Percentiles rank a stretch among this genome's conserved stretches.
These are phyloP conservation scores for Takashimella tepidaria DNA, from an alignment of 1,284 basidiomycete species.

Conservation along the genomic window DNA sequence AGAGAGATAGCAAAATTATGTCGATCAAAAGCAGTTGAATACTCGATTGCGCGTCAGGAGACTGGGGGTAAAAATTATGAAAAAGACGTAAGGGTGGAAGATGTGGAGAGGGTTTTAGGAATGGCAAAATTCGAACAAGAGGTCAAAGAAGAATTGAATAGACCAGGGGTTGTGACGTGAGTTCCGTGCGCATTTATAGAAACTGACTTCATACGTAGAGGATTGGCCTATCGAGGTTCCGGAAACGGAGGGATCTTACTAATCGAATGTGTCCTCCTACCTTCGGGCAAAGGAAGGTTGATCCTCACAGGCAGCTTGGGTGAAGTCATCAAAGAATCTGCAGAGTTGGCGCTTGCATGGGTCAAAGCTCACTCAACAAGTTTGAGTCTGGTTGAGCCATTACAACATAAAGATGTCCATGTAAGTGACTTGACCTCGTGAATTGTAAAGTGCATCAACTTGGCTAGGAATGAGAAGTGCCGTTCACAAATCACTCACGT, in stretches of 20 bases:
- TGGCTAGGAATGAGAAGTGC: too few species aligned
- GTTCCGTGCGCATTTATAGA: constrained; percentile 1
- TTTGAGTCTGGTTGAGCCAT: constrained; percentile 54
- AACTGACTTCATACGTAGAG: constrained; percentile 11
- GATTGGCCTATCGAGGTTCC: constrained; percentile 52
- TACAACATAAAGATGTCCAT: constrained; percentile 62
- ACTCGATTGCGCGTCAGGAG: constrained; percentile 51
- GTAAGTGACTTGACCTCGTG: too few species aligned
- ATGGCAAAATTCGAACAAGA: constrained; percentile 74
- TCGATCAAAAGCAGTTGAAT: constrained; percentile 82
- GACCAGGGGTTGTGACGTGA: constrained; percentile 41
- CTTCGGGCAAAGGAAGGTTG: constrained; percentile 32
- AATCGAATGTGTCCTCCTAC: constrained; percentile 35
- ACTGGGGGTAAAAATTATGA: constrained; percentile 54
- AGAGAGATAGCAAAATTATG: constrained; percentile 79
- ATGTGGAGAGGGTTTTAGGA: constrained; percentile 81
- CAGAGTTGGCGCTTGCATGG: constrained; percentile 68
- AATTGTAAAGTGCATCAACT: too few species aligned
- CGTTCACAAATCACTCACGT: constrained; percentile 41
- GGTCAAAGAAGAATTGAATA: constrained; percentile 38
- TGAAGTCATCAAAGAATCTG: constrained; percentile 90
- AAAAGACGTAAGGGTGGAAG: constrained; percentile 59
- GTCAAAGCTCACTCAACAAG: constrained; percentile 79
- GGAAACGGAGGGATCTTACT: constrained; percentile 81
- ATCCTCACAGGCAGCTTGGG: constrained; percentile 79